Base-by-base conservation (phyloP, 176 grass and related monocot species). In the Oryza glaberrima region DNA sequence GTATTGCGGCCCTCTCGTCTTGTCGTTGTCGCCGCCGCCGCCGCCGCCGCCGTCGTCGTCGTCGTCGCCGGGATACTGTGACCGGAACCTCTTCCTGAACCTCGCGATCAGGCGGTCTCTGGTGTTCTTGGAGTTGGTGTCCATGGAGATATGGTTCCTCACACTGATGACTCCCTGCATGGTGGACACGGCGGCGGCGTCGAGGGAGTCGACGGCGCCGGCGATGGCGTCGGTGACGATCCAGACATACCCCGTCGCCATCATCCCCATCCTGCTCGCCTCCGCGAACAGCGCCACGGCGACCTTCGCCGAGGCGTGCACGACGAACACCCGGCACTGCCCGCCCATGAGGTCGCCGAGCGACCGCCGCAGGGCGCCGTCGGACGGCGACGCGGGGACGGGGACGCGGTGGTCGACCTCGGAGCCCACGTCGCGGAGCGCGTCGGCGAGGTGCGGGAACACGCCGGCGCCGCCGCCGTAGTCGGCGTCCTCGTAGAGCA, bases 401-500 rank as follows among this genome's bases (percentile, higher is more conserved):
- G 30, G 30, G 1, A 69, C 66, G 6, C 66, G 32, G 67, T 14
- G 32, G 34, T 70, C 67, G 34, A 70, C 67, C 67, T 41, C 35
- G 8, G 67, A 70, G 32, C 30, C 67, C 7, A 70, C 67, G 7
- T 16, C 67, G 2, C 68, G 68, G 68, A 70, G 68, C 34, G 68
- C 68, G 68, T 43, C 36, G 36, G 68, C 36, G 17, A 70, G 68
- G 68, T 70, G 35, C 8, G 35, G 35, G 17, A 70, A 17, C 17
- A 70, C 38, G 68, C 17, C 19, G 36, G 32, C 67, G 34, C 13
- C 67, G 15, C 15, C 34, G 34, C 13, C 67, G 15, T 69, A 20
- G 67, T 69, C 67, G 67, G 9, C 68, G 68, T 70, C 68, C 35
- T 70, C 68, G 36, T 70, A 70, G 68, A 70, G 16, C 16, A 70